Percentiles rank a stretch among this genome's conserved stretches.
These are phyloP conservation scores for Paecilomyces dactylethromorphus DNA, from an alignment of 2,329 filamentous ascomycete genomes.

Conservation along the genomic window DNA sequence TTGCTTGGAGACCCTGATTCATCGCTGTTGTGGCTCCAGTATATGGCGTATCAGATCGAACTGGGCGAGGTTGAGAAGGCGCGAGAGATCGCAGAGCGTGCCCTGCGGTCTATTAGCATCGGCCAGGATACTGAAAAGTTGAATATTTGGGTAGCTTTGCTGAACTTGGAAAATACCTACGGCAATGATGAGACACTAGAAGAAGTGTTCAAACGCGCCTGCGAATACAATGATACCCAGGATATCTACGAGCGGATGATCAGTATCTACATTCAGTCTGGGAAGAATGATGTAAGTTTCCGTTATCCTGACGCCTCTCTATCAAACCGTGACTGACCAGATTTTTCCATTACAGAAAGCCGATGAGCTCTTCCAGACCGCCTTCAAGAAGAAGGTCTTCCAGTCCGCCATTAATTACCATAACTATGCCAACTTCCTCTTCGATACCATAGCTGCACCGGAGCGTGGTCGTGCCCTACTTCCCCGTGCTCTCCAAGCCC, in stretches of 20 bases:
- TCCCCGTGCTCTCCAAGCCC: conserved; percentile 74
- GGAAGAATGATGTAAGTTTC: conserved; percentile 67
- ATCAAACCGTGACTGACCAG: conserved; percentile 12
- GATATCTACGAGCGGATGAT: conserved; percentile 84
- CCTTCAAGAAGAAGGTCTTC: conserved; percentile 87
- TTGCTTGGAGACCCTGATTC: conserved; percentile 88
- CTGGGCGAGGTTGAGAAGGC: conserved; percentile 84
- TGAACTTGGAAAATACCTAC: conserved; percentile 91
- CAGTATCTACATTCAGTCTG: conserved; percentile 90
- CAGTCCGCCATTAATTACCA: conserved; percentile 75
- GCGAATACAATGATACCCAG: conserved; percentile 86
- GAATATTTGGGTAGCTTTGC: conserved; percentile 88
- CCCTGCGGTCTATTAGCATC: conserved; percentile 83
- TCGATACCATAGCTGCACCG: conserved; percentile 63
- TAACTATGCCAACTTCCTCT: conserved; percentile 92
- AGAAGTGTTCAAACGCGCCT: conserved; percentile 82
- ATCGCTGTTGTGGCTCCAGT: conserved; percentile 89
- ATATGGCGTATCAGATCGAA: conserved; percentile 98
- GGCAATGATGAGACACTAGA: conserved; percentile 77
- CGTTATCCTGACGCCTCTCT: neutral
- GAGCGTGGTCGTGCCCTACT: conserved; percentile 73
- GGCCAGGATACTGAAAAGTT: conserved; percentile 87
- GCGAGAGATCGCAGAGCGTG: conserved; percentile 81
- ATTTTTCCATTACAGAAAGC: conserved; percentile 58
- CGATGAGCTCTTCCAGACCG: conserved; percentile 76